Evolutionary conservation across 176 grass and related monocot genomes (phyloP).

Genomic region (Rhynchospora tenuis): DNA sequence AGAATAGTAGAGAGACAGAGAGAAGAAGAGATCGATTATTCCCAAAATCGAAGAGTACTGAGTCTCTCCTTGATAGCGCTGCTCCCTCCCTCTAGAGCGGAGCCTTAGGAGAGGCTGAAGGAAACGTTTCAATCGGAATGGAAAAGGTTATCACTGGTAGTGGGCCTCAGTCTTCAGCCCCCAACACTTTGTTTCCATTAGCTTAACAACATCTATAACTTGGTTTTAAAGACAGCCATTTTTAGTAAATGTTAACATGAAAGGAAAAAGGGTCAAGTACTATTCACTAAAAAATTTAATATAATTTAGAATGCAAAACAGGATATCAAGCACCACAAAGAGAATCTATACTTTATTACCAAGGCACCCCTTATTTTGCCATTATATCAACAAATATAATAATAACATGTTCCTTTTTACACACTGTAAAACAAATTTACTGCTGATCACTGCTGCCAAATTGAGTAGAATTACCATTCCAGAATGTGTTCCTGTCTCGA

Average conservation of each 20-base stretch:
- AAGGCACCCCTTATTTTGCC: background rate
- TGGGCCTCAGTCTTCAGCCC: background rate
- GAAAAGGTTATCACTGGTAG: background rate
- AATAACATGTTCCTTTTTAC: background rate
- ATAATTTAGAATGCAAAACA: background rate
- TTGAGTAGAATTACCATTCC: conserved; percentile 98
- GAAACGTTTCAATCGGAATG: too few species aligned
- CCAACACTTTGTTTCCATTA: background rate
- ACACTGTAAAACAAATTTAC: background rate
- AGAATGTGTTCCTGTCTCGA: conserved; percentile 71
- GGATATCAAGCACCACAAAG: background rate
- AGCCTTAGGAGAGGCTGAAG: too few species aligned
- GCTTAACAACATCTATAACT: background rate
- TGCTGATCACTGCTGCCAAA: conserved; percentile 69
- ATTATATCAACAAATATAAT: background rate
- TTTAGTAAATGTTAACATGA: background rate
- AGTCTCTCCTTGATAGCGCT: too few species aligned
- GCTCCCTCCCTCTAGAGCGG: too few species aligned
- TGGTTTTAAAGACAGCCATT: background rate
- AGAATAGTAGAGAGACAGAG: too few species aligned
- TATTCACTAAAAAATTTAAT: background rate
- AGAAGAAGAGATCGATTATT: too few species aligned
- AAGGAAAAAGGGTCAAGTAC: background rate
- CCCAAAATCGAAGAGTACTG: too few species aligned
- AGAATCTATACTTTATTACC: background rate